A percentile compares a stretch with the other conserved stretches of the same genome.
Conservation (phyloP, 306 rosid species). For the Gastrolobium bilobum region DNA sequence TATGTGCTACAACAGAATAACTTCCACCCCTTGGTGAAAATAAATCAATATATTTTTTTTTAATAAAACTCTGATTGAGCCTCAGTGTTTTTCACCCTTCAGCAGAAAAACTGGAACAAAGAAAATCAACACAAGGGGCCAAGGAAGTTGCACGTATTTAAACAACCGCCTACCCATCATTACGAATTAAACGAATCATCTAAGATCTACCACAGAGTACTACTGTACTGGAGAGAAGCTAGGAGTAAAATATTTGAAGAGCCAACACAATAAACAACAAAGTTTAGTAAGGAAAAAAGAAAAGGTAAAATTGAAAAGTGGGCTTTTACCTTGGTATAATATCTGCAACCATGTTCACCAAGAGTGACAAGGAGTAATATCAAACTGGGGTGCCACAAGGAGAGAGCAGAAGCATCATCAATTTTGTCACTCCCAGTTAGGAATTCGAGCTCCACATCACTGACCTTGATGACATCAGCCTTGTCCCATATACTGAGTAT, state of each 20-base stretch:
- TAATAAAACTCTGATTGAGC: neutral
- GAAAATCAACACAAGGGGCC: neutral
- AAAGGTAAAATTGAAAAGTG: constrained; percentile 3
- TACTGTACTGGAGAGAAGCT: no score
- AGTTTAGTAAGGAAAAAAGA: neutral
- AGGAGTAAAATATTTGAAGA: no score
- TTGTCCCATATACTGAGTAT: constrained; percentile 90
- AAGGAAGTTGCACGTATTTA: constrained; percentile 1
- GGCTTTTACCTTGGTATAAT: constrained; percentile 84
- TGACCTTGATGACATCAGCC: constrained; percentile 89
- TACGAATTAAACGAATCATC: neutral
- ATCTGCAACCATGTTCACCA: constrained; percentile 89
- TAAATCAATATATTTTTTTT: neutral
- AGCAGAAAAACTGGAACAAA: neutral
- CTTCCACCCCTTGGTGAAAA: no score
- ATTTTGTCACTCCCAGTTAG: constrained; percentile 74
- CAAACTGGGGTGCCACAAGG: constrained; percentile 83
- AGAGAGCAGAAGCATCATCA: constrained; percentile 82
- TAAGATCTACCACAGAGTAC: neutral
- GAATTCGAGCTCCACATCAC: constrained; percentile 90
- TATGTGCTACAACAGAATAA: no score
- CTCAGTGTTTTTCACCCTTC: neutral
- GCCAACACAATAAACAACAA: neutral
- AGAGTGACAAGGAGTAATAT: constrained; percentile 94
- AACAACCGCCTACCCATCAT: constrained; percentile 7